These are phyloP conservation scores for Neocatenulostroma microsporum DNA, from an alignment of 2,329 filamentous ascomycete species.

Conservation along the genomic window DNA sequence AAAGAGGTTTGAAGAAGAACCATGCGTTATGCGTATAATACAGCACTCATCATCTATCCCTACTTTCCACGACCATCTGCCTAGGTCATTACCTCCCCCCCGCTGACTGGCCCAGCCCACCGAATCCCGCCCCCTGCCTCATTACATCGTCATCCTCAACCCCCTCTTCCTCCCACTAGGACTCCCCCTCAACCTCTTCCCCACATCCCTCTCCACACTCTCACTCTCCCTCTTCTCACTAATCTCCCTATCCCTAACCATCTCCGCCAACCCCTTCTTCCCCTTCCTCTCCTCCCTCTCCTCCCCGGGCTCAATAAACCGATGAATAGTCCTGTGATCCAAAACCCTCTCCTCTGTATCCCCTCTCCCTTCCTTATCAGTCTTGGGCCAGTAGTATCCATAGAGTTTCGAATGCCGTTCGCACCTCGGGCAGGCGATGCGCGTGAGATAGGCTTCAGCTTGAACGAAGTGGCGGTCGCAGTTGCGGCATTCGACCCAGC, in stretches of 20 bases:
- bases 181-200: conserved; percentile 9
- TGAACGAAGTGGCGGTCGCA: conserved; percentile 81
- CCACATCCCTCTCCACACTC: conserved; percentile 6
- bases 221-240: conserved; percentile 17
- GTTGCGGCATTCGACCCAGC: conserved; percentile 82
- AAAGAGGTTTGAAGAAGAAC: too few relatives aligned
- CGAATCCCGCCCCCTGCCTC: too few relatives aligned
- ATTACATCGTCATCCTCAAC: conserved; percentile 14
- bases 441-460: conserved; percentile 76
- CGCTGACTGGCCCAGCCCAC: too few relatives aligned
- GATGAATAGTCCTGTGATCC: conserved; percentile 80
- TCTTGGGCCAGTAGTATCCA: conserved; percentile 94
- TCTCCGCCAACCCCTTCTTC: conserved; percentile 24
- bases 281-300: conserved; percentile 29
- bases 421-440: conserved; percentile 79
- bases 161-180: conserved; percentile 9
- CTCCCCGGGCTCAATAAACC: conserved; percentile 59
- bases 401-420: conserved; percentile 95
- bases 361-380: conserved; percentile 64
- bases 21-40: too few relatives aligned
- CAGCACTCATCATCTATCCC: too few relatives aligned
- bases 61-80: too few relatives aligned
- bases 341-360: conserved; percentile 64
- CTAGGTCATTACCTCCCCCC: too few relatives aligned
- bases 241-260: conserved; percentile 22